Evolutionary conservation across 2,329 filamentous ascomycete genomes (phyloP).

Genomic region (Sordariomycetes sp.): DNA sequence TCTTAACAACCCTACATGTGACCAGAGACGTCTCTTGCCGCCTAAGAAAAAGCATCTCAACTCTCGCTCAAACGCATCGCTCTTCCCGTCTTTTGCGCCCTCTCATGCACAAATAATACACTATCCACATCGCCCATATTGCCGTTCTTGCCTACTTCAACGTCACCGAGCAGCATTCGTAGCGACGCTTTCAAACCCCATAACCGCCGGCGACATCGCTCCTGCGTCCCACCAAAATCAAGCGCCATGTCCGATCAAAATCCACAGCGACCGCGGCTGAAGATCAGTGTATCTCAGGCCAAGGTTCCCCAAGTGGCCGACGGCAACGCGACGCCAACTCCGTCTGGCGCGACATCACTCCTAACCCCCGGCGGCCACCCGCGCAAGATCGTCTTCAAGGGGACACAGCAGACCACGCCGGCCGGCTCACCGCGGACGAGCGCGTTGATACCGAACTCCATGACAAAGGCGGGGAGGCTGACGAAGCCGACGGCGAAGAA

Average conservation of each 20-base stretch:
- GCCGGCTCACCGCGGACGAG: slow-evolving; percentile 10
- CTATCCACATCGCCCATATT: background rate
- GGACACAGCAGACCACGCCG: slow-evolving; percentile 24
- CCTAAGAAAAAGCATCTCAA: too few relatives aligned
- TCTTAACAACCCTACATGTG: too few relatives aligned
- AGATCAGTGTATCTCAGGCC: slow-evolving; percentile 11
- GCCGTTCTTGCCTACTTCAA: background rate
- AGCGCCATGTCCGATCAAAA: slow-evolving; percentile 2
- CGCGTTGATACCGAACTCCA: slow-evolving; percentile 18
- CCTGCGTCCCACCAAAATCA: background rate
- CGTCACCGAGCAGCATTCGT: background rate
- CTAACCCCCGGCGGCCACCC: slow-evolving; percentile 6
- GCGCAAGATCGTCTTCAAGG: slow-evolving; percentile 25
- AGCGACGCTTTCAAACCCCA: background rate
- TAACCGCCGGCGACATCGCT: background rate
- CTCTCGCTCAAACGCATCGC: background rate
- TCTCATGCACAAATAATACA: background rate
- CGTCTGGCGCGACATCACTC: slow-evolving; percentile 7
- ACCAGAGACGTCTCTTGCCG: too few relatives aligned
- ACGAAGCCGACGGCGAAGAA: slow-evolving; percentile 51
- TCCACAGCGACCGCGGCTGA: slow-evolving; percentile 12
- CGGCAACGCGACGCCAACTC: slow-evolving; percentile 8
- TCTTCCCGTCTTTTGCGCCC: too few relatives aligned
- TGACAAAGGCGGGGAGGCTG: slow-evolving; percentile 46
- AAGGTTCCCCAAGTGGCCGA: slow-evolving; percentile 8